A percentile compares a stretch with the other conserved stretches of the same genome.
phyloP scores from a whole-genome alignment of 768 basidiomycete genomes.

The Lenzites betulinus region DNA sequence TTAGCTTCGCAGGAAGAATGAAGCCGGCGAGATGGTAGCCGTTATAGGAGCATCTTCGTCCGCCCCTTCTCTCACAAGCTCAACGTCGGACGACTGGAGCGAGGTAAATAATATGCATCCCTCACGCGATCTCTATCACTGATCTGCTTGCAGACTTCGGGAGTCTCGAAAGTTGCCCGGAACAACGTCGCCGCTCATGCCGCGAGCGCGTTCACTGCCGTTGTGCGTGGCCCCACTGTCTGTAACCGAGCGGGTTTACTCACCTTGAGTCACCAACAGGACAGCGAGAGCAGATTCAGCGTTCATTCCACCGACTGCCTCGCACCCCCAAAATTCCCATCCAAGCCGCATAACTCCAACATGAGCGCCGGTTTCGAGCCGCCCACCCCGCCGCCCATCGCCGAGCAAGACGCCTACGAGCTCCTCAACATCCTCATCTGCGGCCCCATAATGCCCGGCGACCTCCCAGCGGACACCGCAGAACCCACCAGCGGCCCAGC shows the following conservation, averaged over 20 bases:
- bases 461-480: neutral
- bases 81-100: neutral
- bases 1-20: neutral
- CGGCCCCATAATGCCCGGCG: neutral
- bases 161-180: too few relatives aligned
- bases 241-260: neutral
- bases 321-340: neutral
- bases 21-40: neutral
- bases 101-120: neutral
- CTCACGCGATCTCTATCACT: too few relatives aligned
- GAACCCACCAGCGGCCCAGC: too few relatives aligned
- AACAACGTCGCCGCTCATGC: too few relatives aligned
- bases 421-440: neutral
- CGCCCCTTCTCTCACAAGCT: neutral
- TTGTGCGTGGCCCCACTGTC: neutral
- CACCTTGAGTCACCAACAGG: neutral
- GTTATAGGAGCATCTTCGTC: neutral
- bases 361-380: neutral
- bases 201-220: too few relatives aligned
- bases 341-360: conserved; percentile 1
- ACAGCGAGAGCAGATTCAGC: neutral
- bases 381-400: neutral
- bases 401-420: neutral
- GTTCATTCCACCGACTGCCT: neutral
- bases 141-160: too few relatives aligned